These are phyloP conservation scores for Nigrospora sphaerica DNA, from an alignment of 2,329 filamentous ascomycete genomes.

Conservation along the genomic window DNA sequence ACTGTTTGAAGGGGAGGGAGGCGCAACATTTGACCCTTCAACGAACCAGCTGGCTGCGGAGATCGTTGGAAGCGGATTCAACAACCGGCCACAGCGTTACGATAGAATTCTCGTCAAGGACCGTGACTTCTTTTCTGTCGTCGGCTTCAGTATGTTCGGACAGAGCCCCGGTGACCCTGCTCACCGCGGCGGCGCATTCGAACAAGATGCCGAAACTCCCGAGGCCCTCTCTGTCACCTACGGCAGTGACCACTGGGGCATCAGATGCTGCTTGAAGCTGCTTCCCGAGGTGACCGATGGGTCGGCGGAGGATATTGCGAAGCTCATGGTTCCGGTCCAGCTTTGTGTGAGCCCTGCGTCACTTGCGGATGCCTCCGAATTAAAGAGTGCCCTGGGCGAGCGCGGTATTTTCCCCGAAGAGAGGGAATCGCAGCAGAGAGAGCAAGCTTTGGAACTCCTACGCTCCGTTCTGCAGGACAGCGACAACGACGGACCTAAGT, in stretches of 20 bases:
- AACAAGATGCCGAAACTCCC: slow-evolving; percentile 1
- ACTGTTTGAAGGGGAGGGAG: slow-evolving; percentile 51
- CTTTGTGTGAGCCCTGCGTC: slow-evolving; percentile 18
- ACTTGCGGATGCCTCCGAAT: slow-evolving; percentile 22
- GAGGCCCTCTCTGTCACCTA: slow-evolving; percentile 12
- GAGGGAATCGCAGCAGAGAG: slow-evolving; percentile 32
- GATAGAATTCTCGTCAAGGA: slow-evolving; percentile 53
- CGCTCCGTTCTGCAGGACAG: slow-evolving; percentile 31
- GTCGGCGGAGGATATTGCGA: slow-evolving; percentile 10
- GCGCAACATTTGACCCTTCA: slow-evolving; percentile 57
- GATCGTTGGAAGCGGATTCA: slow-evolving; percentile 36
- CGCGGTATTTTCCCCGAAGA: slow-evolving; percentile 38
- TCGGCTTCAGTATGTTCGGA: slow-evolving; percentile 52
- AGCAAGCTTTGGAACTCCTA: slow-evolving; percentile 37
- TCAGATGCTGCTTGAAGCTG: slow-evolving; percentile 35
- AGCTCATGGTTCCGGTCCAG: slow-evolving; percentile 24
- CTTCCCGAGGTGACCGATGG: slow-evolving; percentile 4
- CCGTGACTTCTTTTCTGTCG: slow-evolving; percentile 28
- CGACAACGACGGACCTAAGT: slow-evolving; percentile 13
- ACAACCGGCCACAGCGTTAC: slow-evolving; percentile 56
- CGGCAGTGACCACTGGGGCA: slow-evolving; percentile 53
- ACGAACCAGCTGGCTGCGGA: slow-evolving; percentile 48
- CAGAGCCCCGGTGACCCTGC: slow-evolving; percentile 21
- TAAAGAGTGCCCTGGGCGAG: slow-evolving; percentile 29
- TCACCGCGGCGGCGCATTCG: neutral